phyloP scores from a whole-genome alignment of 148 eudicot species.

The Chenopodium berlandieri region DNA sequence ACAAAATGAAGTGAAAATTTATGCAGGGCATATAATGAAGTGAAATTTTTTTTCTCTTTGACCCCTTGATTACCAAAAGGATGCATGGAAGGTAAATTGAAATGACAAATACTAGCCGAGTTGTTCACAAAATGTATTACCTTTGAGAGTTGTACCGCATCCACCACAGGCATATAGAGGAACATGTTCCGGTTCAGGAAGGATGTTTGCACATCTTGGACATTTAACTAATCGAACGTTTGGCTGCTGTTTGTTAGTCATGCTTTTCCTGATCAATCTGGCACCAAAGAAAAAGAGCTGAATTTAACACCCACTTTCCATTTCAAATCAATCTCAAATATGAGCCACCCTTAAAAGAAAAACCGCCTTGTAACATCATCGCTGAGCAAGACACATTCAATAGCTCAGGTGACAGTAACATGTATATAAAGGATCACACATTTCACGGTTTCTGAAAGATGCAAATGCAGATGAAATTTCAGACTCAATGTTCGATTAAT shows the following conservation, averaged over 20 bases:
- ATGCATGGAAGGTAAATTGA: background rate
- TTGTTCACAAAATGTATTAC: slow-evolving; percentile 29
- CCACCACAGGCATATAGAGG: slow-evolving; percentile 77
- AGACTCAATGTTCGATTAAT: background rate
- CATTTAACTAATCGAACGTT: slow-evolving; percentile 66
- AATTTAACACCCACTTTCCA: slow-evolving; percentile 1
- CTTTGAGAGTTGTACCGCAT: slow-evolving; percentile 69
- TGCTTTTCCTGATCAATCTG: slow-evolving; percentile 26
- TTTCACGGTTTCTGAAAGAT: background rate
- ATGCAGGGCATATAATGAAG: background rate
- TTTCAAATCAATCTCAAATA: background rate
- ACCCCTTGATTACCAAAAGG: background rate
- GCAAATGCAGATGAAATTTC: background rate
- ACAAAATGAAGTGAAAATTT: background rate
- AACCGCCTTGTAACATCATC: background rate
- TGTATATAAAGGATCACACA: too few relatives aligned
- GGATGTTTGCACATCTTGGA: slow-evolving; percentile 64
- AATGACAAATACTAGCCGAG: too few relatives aligned
- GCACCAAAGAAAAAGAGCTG: slow-evolving; percentile 20
- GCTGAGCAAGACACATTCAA: background rate
- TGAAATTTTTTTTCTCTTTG: background rate
- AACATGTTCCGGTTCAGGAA: slow-evolving; percentile 56
- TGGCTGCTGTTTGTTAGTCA: slow-evolving; percentile 34
- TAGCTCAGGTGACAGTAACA: too few relatives aligned
- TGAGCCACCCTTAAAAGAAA: too few relatives aligned